A percentile compares a stretch with the other conserved stretches of the same genome.
phyloP scores from a whole-genome alignment of 2,329 filamentous ascomycete species.

The Bipolaris cookei region DNA sequence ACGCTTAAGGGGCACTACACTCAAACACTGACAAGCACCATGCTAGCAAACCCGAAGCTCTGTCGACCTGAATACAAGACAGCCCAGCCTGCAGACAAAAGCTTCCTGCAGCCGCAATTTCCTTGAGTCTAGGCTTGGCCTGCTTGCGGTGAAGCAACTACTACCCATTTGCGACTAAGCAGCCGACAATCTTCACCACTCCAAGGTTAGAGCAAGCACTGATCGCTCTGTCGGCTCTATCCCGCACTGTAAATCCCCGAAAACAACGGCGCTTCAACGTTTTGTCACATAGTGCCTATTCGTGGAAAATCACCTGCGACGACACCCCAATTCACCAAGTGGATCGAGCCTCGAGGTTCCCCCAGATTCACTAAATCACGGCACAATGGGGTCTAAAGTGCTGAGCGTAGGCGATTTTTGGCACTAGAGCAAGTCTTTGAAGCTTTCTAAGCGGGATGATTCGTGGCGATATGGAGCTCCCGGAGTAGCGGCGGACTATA shows the following conservation, averaged over 20 bases:
- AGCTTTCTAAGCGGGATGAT: conserved; percentile 34
- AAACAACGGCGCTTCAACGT: conserved; percentile 15
- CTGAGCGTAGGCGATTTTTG: conserved; percentile 12
- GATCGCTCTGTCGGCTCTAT: conserved; percentile 21
- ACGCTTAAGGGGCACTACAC: not conserved
- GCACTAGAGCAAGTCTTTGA: conserved; percentile 30
- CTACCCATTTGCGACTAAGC: conserved; percentile 21
- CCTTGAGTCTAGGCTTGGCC: conserved; percentile 33
- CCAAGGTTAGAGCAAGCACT: conserved; percentile 21
- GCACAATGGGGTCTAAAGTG: conserved; percentile 6
- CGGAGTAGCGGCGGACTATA: conserved; percentile 5
- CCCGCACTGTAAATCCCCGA: conserved; percentile 12
- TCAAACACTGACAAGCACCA: not conserved
- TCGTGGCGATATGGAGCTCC: conserved; percentile 38
- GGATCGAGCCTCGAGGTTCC: conserved; percentile 37
- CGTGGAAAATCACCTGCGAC: conserved; percentile 34
- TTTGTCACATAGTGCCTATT: conserved; percentile 25
- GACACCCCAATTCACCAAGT: conserved; percentile 19
- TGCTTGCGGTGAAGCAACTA: conserved; percentile 15
- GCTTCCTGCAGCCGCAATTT: conserved; percentile 27
- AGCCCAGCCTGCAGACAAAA: conserved; percentile 30
- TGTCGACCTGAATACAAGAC: conserved; percentile 23
- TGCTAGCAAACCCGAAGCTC: conserved; percentile 3
- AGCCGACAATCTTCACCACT: conserved; percentile 28
- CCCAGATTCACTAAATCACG: conserved; percentile 12